Base-by-base conservation (phyloP, 495 filamentous ascomycete species). In the Cryomyces antarcticus region DNA sequence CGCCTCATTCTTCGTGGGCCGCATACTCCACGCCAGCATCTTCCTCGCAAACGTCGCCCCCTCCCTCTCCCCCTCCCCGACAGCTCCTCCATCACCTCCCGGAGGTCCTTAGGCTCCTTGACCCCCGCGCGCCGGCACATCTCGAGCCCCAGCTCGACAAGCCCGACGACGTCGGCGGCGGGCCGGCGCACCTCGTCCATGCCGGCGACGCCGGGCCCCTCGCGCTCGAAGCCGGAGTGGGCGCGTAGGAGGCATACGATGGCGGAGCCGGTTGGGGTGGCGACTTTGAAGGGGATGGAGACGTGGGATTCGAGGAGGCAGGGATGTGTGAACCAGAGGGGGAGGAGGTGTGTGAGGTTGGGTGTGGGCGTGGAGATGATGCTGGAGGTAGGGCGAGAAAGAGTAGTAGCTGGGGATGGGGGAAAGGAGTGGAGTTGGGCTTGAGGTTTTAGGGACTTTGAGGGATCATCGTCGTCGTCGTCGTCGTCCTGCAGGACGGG, bases 241-340 rank as follows among this genome's bases (percentile, higher is more conserved):
- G 59, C 59, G 3, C 59, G 57, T 36, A 61, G 48, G 33, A 61
- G 45, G 27, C 59, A 50, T 6, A 60, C 45, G 39, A 62, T 46
- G n/a, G 54, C 47, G 38, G 44, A 52, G 29, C 44, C 54, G 33
- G 51, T 49, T 30, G 28, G 42, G 37, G 46, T 51, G 13, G 44
- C 49, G 7, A 59, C 57, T 48, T 55, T 51, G 24, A 39, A 36
- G 10, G 59, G 56, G 31, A 57, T 45, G 39, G 46, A 54, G 11
- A 61, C 31, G 37, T 52, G 49, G 7, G 43, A 48, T 42, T 62
- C 59, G n/a, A 62, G 48, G 30, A 63, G 53, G 39, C 58, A 57
- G 38, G 49, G 52, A 28, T 59, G 53, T 5, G 58, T 48, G 40
- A 62, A 60, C 60, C 60, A 63, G 35, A 63, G 51, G 7, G 60